Conservation (phyloP, 2,329 filamentous ascomycete genomes). For the Penicillium crustosum region DNA sequence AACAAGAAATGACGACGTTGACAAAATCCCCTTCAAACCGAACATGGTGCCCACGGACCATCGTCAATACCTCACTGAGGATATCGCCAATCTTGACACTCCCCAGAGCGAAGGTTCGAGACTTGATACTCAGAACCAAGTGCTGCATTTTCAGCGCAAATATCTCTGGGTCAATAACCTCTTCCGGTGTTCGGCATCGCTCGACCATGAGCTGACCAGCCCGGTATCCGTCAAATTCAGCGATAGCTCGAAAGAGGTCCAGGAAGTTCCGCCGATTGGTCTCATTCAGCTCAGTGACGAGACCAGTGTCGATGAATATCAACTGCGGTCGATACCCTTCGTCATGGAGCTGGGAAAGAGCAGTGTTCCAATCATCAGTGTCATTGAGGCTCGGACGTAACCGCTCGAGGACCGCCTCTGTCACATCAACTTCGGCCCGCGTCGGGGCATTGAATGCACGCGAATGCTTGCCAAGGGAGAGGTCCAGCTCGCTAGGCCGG, state of each 20-base stretch:
- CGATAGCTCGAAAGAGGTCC: constrained; percentile 91
- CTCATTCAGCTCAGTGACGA: constrained; percentile 89
- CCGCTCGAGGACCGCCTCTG: constrained; percentile 78
- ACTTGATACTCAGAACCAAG: constrained; percentile 86
- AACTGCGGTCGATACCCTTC: constrained; percentile 92
- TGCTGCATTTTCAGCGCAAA: constrained; percentile 98
- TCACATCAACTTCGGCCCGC: constrained; percentile 68
- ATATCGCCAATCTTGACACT: constrained; percentile 97
- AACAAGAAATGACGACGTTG: constrained; percentile 93
- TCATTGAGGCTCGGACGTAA: constrained; percentile 73
- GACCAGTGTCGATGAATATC: constrained; percentile 94
- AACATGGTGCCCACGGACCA: constrained; percentile 92
- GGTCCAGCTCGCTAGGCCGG: constrained; percentile 69
- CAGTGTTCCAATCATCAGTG: constrained; percentile 67
- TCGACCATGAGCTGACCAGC: constrained; percentile 95
- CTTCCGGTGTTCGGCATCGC: constrained; percentile 86
- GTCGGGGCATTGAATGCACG: constrained; percentile 45
- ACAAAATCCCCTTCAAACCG: constrained; percentile 96
- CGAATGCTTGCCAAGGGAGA: constrained; percentile 54
- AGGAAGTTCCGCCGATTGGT: constrained; percentile 87
- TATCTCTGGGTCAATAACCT: constrained; percentile 82
- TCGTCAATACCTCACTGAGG: constrained; percentile 80
- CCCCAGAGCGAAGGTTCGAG: constrained; percentile 82
- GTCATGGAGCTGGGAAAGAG: constrained; percentile 72
- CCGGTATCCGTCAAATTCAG: constrained; percentile 95